A percentile compares a stretch with the other conserved stretches of the same genome.
These are phyloP conservation scores for Takashimella tepidaria DNA, from an alignment of 1,284 basidiomycete species.

Conservation along the genomic window DNA sequence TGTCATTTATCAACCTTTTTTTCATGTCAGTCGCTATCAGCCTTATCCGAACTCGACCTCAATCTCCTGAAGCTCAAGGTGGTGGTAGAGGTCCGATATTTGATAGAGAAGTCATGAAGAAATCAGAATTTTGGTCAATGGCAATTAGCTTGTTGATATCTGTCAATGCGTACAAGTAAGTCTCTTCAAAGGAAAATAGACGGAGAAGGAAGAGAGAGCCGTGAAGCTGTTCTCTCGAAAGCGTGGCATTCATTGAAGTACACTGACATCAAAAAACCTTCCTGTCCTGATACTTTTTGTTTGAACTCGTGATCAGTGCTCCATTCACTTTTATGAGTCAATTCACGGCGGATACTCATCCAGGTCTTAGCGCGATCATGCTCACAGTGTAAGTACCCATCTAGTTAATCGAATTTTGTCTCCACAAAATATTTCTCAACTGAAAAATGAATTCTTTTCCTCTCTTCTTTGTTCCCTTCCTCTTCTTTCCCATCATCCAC, in stretches of 20 bases:
- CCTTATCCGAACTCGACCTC: conserved; percentile 30
- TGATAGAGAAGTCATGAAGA: conserved; percentile 13
- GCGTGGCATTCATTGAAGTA: too few species aligned
- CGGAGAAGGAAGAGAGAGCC: too few species aligned
- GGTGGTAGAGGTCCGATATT: conserved; percentile 23
- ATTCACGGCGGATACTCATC: conserved; percentile 17
- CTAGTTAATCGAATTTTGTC: too few species aligned
- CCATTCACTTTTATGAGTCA: conserved; percentile 24
- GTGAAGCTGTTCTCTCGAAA: too few species aligned
- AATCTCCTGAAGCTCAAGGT: conserved; percentile 28
- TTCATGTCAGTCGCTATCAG: conserved; percentile 20
- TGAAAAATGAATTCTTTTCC: too few species aligned
- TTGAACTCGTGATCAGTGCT: conserved; percentile 6
- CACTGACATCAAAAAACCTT: too few species aligned
- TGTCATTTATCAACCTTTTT: conserved; percentile 30
- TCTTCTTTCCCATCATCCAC: too few species aligned
- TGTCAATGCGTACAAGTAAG: conserved; percentile 21
- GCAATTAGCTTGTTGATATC: conserved; percentile 23
- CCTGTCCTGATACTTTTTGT: too few species aligned
- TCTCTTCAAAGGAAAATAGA: too few species aligned
- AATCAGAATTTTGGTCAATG: conserved; percentile 21
- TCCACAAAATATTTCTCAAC: too few species aligned
- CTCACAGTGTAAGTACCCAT: conserved; percentile 12
- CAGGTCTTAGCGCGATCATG: conserved; percentile 5
- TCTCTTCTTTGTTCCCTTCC: background rate